Conservation (phyloP, 2,329 filamentous ascomycete species). For the Sclerotiophoma versabilis region DNA sequence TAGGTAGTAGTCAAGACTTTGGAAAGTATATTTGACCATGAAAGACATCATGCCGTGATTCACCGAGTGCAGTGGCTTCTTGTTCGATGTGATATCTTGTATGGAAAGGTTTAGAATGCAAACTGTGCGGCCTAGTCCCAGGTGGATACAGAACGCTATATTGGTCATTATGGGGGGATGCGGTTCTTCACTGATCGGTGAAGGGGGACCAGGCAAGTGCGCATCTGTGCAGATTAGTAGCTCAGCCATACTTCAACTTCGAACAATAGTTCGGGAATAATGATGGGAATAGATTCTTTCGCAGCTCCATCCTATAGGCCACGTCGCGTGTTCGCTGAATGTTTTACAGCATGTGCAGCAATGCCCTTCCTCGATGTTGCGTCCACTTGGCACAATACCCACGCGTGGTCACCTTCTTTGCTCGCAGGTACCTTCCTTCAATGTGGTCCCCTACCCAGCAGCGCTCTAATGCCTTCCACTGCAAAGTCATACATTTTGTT, state of each 20-base stretch:
- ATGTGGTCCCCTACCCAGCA: conserved; percentile 42
- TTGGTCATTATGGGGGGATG: neutral
- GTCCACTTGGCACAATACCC: neutral
- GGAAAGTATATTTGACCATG: neutral
- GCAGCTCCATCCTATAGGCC: conserved; percentile 6
- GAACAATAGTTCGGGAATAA: neutral
- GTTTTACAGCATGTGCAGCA: conserved; percentile 21
- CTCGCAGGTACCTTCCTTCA: neutral
- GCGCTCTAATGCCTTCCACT: conserved; percentile 26
- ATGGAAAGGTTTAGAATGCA: neutral
- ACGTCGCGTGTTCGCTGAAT: conserved; percentile 18
- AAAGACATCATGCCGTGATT: conserved; percentile 2
- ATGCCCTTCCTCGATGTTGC: neutral
- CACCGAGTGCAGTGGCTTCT: neutral
- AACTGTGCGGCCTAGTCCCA: neutral
- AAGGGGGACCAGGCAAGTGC: neutral
- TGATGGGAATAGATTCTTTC: neutral
- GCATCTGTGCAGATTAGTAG: neutral
- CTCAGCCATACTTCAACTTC: no score
- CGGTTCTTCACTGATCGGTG: neutral
- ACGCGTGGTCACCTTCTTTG: neutral
- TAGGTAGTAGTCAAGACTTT: neutral
- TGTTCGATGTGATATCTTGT: neutral
- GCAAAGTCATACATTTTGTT: conserved; percentile 33
- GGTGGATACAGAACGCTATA: neutral